These are phyloP conservation scores for Wickerhamiella cacticola DNA, from an alignment of 805 yeast genomes.

Conservation along the genomic window DNA sequence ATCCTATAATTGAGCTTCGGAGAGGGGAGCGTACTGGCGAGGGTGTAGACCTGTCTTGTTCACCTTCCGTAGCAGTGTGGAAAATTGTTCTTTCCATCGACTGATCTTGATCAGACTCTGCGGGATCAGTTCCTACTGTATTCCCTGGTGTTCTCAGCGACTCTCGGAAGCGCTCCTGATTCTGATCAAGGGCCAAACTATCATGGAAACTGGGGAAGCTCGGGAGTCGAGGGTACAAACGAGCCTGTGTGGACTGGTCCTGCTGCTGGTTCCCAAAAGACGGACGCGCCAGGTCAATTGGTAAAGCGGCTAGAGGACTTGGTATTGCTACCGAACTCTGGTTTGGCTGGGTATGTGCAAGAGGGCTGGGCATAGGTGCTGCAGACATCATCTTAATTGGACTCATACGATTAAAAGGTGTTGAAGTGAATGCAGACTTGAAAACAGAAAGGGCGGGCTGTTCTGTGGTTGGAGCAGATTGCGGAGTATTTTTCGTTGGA, in stretches of 20 bases:
- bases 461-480: background rate
- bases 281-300: conserved; percentile 7
- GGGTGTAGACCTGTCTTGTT: background rate
- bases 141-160: too few species aligned
- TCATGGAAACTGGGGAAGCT: conserved; percentile 4
- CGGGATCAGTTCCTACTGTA: too few species aligned
- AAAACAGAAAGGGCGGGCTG: conserved; percentile 1
- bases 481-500: background rate
- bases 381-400: background rate
- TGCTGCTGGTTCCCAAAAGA: conserved; percentile 2
- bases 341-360: background rate
- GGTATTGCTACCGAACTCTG: background rate
- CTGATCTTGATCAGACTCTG: too few species aligned
- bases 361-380: conserved; percentile 7
- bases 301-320: background rate
- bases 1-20: background rate
- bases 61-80: background rate
- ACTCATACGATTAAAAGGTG: conserved; percentile 1
- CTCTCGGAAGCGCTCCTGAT: too few species aligned
- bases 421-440: conserved; percentile 5
- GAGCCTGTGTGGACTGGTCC: background rate
- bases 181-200: background rate
- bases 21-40: conserved; percentile 5
- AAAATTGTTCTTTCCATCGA: background rate
- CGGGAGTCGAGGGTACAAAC: conserved; percentile 7